These are phyloP conservation scores for Funneliformis caledonium DNA, from an alignment of 371 early-diverging fungal species.

Conservation along the genomic window DNA sequence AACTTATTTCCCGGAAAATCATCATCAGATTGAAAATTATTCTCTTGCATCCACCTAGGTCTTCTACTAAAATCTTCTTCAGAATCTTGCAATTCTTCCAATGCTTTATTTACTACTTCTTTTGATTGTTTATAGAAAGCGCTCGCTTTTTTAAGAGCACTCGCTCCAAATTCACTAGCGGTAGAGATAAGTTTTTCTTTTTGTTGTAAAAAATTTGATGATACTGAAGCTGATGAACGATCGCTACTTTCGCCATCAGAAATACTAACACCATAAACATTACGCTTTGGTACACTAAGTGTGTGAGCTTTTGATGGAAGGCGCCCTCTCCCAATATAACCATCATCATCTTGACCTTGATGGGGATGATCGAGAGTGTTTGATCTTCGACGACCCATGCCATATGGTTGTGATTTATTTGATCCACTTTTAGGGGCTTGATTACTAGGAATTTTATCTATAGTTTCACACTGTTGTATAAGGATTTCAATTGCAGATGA, in stretches of 20 bases:
- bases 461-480: conserved; percentile 61
- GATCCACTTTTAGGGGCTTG: not conserved
- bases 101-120: conserved; percentile 61
- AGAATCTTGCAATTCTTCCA: conserved; percentile 51
- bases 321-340: conserved; percentile 37
- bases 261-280: conserved; percentile 40
- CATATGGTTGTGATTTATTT: not conserved
- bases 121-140: conserved; percentile 72
- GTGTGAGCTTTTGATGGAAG: conserved; percentile 35
- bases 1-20: conserved; percentile 43
- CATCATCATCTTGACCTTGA: conserved; percentile 36
- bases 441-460: conserved; percentile 31
- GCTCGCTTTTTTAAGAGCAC: conserved; percentile 72
- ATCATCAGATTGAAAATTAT: conserved; percentile 41
- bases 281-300: conserved; percentile 28
- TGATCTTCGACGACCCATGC: conserved; percentile 13
- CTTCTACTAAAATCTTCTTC: conserved; percentile 31
- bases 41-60: conserved; percentile 49
- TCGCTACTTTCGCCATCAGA: conserved; percentile 38
- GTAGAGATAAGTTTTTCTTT: conserved; percentile 67
- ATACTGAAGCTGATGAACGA: conserved; percentile 13
- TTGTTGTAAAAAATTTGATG: conserved; percentile 51
- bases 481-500: conserved; percentile 68
- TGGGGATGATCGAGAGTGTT: conserved; percentile 13
- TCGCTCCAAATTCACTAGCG: conserved; percentile 75